phyloP scores from a whole-genome alignment of 805 yeast species.

The Candida gorgasii region DNA sequence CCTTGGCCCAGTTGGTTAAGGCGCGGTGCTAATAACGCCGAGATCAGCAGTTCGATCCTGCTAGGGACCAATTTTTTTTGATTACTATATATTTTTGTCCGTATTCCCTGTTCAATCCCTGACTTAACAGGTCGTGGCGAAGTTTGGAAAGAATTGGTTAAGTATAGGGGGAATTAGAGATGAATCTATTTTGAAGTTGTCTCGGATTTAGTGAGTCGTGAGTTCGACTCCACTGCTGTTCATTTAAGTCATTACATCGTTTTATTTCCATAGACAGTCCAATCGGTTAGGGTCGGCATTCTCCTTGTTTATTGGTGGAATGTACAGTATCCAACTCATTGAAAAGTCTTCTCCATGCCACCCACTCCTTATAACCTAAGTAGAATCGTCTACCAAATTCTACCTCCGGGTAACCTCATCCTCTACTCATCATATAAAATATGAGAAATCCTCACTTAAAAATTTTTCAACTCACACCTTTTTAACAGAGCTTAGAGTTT shows the following conservation, averaged over 20 bases:
- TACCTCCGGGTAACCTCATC: constrained; percentile 7
- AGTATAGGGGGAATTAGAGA: no score
- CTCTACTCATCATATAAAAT: constrained; percentile 1
- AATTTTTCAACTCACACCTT: constrained; percentile 7
- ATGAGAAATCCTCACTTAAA: neutral
- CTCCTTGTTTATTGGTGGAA: no score
- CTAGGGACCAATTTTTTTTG: constrained; percentile 61
- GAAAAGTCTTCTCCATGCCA: no score
- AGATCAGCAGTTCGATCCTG: constrained; percentile 89
- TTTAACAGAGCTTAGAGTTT: constrained; percentile 9
- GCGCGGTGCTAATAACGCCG: constrained; percentile 57
- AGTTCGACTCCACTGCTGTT: no score
- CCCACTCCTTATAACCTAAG: neutral
- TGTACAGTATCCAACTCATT: no score
- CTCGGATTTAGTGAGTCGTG: no score
- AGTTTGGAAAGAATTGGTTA: no score
- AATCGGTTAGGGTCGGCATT: no score
- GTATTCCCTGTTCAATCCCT: neutral
- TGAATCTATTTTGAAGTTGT: no score
- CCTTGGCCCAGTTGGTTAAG: constrained; percentile 58
- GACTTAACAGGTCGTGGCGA: no score
- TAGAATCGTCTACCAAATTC: neutral
- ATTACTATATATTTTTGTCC: neutral
- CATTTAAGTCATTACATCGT: no score
- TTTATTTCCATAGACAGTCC: no score